Conservation (phyloP, 345 rosid species). For the Fremontodendron californicum region DNA sequence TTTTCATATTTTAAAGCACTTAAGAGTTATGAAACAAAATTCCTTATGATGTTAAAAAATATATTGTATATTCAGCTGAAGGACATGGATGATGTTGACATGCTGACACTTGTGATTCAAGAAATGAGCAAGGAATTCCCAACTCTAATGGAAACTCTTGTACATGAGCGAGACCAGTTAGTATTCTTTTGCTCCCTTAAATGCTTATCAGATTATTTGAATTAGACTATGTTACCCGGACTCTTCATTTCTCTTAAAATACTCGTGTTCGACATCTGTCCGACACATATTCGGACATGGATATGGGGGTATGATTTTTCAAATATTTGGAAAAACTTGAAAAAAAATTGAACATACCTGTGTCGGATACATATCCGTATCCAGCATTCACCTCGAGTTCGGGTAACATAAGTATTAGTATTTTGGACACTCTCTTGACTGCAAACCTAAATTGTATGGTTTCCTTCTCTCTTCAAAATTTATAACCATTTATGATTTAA, state of each 20-base stretch:
- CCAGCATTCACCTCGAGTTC: not conserved
- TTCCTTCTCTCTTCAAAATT: not conserved
- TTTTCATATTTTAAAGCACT: not conserved
- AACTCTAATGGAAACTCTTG: conserved; percentile 87
- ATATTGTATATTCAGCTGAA: conserved; percentile 55
- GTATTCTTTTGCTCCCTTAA: conserved; percentile 29
- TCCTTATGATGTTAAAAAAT: conserved; percentile 5
- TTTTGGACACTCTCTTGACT: not conserved
- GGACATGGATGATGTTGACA: conserved; percentile 89
- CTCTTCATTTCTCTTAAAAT: not conserved
- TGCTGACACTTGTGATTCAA: conserved; percentile 94
- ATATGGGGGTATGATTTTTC: not conserved
- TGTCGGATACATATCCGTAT: not conserved
- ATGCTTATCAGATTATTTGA: not conserved
- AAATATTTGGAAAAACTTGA: not conserved
- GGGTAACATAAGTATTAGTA: not conserved
- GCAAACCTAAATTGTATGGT: not conserved
- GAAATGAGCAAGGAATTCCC: conserved; percentile 99
- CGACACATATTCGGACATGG: not conserved
- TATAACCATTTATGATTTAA: not conserved
- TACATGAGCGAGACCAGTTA: conserved; percentile 96
- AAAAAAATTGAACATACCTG: not conserved
- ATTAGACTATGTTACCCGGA: not conserved
- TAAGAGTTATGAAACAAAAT: not conserved
- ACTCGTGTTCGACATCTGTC: not conserved